These are phyloP conservation scores for Halocafeteria seosinensis DNA, from an alignment of 108 stramenopile species.

Conservation along the genomic window DNA sequence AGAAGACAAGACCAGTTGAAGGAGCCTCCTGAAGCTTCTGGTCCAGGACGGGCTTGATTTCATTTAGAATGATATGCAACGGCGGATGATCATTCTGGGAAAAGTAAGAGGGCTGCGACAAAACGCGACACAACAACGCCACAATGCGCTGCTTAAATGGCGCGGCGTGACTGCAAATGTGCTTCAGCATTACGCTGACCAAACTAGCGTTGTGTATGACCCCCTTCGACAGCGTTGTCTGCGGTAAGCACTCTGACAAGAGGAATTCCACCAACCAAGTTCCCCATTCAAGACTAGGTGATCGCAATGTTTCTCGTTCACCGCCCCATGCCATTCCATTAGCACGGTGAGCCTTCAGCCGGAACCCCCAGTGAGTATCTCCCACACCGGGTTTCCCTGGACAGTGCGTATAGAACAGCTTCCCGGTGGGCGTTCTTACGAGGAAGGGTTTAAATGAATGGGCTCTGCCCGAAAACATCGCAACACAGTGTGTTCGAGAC, in stretches of 20 bases:
- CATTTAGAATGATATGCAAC: background rate
- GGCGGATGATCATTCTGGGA: background rate
- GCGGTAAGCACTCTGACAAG: background rate
- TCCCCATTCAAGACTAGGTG: background rate
- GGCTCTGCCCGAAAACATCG: background rate
- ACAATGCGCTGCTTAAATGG: background rate
- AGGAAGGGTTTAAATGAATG: background rate
- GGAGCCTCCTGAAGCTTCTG: background rate
- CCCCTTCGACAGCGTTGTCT: background rate
- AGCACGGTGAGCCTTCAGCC: background rate
- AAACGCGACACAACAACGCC: background rate
- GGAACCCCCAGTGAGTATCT: background rate
- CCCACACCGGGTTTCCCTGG: background rate
- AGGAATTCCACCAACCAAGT: background rate
- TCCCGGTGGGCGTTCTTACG: background rate
- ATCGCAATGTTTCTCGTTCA: background rate
- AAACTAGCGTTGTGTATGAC: background rate
- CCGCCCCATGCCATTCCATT: background rate
- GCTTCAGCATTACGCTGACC: background rate
- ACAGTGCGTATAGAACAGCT: background rate
- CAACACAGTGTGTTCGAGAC: background rate
- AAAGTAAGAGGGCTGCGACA: background rate
- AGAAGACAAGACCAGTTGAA: background rate
- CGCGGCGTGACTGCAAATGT: background rate
- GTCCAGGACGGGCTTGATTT: background rate